These are phyloP conservation scores for Sanguinoderma infundibulare DNA, from an alignment of 1,284 basidiomycete species.

Conservation along the genomic window DNA sequence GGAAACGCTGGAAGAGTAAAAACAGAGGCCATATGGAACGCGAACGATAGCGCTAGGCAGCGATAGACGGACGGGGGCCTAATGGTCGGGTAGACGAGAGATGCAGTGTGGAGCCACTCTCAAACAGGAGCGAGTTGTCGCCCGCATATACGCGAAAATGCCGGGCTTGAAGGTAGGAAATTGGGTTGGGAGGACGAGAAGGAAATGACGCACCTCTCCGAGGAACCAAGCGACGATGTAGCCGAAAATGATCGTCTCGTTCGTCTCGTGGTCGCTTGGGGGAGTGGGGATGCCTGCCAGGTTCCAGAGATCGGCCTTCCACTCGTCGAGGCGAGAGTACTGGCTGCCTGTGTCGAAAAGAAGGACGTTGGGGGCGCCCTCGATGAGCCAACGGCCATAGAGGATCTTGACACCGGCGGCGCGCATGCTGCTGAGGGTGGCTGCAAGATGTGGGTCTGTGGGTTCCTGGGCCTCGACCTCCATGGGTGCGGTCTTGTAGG, in stretches of 20 bases:
- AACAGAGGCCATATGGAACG: background rate
- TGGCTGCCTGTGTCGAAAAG: slow-evolving; percentile 94
- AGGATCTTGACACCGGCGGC: slow-evolving; percentile 91
- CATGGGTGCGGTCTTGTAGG: slow-evolving; percentile 98
- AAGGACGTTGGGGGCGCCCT: slow-evolving; percentile 92
- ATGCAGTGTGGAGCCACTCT: background rate
- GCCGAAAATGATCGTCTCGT: slow-evolving; percentile 99
- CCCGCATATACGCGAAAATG: background rate
- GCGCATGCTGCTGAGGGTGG: slow-evolving; percentile 79
- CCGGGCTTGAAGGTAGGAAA: slow-evolving; percentile 1
- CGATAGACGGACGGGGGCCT: background rate
- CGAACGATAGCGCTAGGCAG: background rate
- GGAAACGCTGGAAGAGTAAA: background rate
- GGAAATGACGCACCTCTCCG: slow-evolving; percentile 75
- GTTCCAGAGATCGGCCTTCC: slow-evolving; percentile 99
- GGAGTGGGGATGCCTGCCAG: slow-evolving; percentile 96
- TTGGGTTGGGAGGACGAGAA: slow-evolving; percentile 9
- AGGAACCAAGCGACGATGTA: slow-evolving; percentile 99
- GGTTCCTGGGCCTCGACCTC: slow-evolving; percentile 96
- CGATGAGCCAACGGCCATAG: slow-evolving; percentile 98
- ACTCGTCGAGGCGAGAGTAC: slow-evolving; percentile 92
- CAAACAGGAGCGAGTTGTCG: background rate
- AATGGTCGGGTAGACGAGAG: background rate
- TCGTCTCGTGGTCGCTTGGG: slow-evolving; percentile 95
- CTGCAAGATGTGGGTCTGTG: slow-evolving; percentile 69